A percentile compares a stretch with the other conserved stretches of the same genome.
phyloP scores from a whole-genome alignment of 805 yeast genomes.

The Wickerhamomyces xylosicus region DNA sequence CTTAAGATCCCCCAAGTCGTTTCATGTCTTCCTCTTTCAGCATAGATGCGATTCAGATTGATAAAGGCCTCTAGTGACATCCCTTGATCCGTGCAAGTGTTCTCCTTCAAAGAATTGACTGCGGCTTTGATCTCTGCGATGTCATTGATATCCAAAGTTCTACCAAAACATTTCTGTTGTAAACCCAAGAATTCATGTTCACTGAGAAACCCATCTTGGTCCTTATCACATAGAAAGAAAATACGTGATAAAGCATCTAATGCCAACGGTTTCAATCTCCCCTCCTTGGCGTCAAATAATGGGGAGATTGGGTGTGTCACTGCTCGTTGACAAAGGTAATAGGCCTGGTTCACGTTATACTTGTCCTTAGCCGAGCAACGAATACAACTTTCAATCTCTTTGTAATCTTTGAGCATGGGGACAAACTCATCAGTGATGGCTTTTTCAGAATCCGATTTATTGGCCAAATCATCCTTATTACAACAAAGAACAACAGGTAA shows the following conservation, averaged over 20 bases:
- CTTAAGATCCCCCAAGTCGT: slow-evolving; percentile 94
- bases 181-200: slow-evolving; percentile 60
- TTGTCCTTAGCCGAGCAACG: slow-evolving; percentile 80
- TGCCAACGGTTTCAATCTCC: slow-evolving; percentile 69
- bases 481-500: slow-evolving; percentile 88
- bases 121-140: slow-evolving; percentile 32
- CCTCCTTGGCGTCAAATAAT: slow-evolving; percentile 83
- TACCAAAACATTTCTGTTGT: slow-evolving; percentile 68
- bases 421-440: slow-evolving; percentile 68
- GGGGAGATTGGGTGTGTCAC: slow-evolving; percentile 92
- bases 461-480: slow-evolving; percentile 54
- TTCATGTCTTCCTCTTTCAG: slow-evolving; percentile 90
- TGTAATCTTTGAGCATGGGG: slow-evolving; percentile 80
- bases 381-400: slow-evolving; percentile 89
- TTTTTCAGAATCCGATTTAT: slow-evolving; percentile 32
- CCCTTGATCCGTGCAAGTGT: slow-evolving; percentile 35
- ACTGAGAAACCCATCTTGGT: slow-evolving; percentile 77
- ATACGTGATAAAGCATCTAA: slow-evolving; percentile 68
- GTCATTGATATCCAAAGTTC: slow-evolving; percentile 41
- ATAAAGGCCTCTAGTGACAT: slow-evolving; percentile 70
- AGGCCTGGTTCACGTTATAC: slow-evolving; percentile 81
- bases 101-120: slow-evolving; percentile 19
- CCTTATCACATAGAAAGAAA: slow-evolving; percentile 77
- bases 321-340: slow-evolving; percentile 87
- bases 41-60: slow-evolving; percentile 67